Base-by-base conservation (phyloP, 108 stramenopile species). In the Craspedostauros australis region DNA sequence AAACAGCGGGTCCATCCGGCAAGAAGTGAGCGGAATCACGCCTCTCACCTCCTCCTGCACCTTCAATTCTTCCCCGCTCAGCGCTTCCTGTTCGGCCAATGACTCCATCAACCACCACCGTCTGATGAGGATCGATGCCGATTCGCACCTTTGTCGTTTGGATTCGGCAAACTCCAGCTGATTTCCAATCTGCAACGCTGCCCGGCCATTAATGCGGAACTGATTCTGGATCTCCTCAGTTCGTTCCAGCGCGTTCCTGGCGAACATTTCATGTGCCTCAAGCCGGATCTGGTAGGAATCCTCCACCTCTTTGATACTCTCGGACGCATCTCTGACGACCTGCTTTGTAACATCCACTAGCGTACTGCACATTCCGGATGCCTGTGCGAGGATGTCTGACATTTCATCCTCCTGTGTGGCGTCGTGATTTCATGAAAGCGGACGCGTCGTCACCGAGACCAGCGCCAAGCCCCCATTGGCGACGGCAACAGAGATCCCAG, bases 41-140 rank as follows among this genome's bases (percentile, higher is more conserved):
- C 88, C 88, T 27, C 73, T 28, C 5, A 89, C 70, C 64, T 91
- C 88, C 47, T 86, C 82, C 46, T 79, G 32, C 5, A 91, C 84
- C 39, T 73, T 71, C 15, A 90, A 47, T 16, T 38, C 51, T 32
- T 84, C 80, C 19, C 78, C 82, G 23, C 66, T 67, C 31, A 66
- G 25, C 16, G 68, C 80, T 57, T 90, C 88, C 58, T 78, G 72
- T 57, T 90, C 88, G 1, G 88, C 88, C 24, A 85, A 47, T 59
- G 65, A 77, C 54, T 90, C 88, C 88, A 90, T 80, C 58, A 83
- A 66, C 84, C 88, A 86, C 88, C 88, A 90, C 24, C 82, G 72
- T 49, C 84, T 74, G 54, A 90, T 83, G 50, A 90, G 61, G 21
- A 79, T 52, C 4, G 79, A 66, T 1, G 88, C 84, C 12, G 76